Evolutionary conservation across 2,329 filamentous ascomycete genomes (phyloP), one percentile per base, ranked within the genome.

Genomic region (Aspergillus tamarii): DNA sequence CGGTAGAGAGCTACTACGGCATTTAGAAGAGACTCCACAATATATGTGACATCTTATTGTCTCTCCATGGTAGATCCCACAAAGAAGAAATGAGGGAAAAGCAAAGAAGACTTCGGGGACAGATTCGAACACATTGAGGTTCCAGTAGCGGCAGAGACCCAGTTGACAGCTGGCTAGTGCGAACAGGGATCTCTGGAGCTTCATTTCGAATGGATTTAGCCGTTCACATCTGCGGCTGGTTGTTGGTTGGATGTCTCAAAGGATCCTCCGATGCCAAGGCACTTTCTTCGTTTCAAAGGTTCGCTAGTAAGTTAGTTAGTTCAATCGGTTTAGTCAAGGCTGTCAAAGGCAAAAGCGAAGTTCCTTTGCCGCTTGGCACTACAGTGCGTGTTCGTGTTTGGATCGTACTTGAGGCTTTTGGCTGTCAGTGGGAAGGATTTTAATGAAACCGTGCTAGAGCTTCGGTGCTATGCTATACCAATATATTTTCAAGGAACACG

Each of bases 141-240:
- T 4, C 34, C 26, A 32, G 11, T 11, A 34, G 28, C 16, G 36
- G 36, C 36, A 19, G 39, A 41, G 39, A 52, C 23, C 23, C 14
- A 52, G 28, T 52, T 14, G 19, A 53, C 50, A 53, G 19, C 21
- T 53, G 50, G 26, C 50, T 53, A 53, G 50, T 53, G 28, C 50
- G 26, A 34, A 19, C 50, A 53, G 50, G 50, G 50, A 53, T 53
- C 50, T 14, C 14, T 36, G 2, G 34, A 36, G 34, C 34, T 36
- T 36, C 34, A 36, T 36, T 16, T 16, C 34, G 34, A 36, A 36
- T 36, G 14, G 16, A 36, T 36, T 36, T 36, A 36, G 34, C 34
- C 34, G 34, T 36, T 14, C 34, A 12, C 3, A 1, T 34, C 2
- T 11, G 32, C 10, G 32, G 32, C 10, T 34, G 6, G 11, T 34